A percentile compares a stretch with the other conserved stretches of the same genome.
phyloP scores from a whole-genome alignment of 768 basidiomycete species.

The Tulasnella calospora region DNA sequence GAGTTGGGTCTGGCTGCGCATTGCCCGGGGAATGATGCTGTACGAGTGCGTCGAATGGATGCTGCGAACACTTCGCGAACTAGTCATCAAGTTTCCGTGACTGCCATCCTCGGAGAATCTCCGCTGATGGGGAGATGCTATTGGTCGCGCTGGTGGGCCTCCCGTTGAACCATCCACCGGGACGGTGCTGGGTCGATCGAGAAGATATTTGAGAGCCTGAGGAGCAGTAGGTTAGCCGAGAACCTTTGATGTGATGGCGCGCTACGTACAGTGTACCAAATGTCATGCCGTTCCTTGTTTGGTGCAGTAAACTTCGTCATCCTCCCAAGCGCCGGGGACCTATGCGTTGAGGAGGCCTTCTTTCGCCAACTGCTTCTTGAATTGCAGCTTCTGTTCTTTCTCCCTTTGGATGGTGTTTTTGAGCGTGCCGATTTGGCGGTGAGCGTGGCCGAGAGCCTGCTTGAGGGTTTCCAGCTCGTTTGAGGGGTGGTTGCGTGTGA shows the following conservation, averaged over 20 bases:
- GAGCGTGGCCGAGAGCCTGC: constrained; percentile 77
- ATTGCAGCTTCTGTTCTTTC: constrained; percentile 74
- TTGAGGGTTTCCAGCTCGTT: constrained; percentile 79
- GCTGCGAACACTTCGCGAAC: constrained; percentile 66
- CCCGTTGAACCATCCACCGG: constrained; percentile 32
- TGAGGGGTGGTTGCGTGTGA: constrained; percentile 58
- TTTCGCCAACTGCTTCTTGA: constrained; percentile 50
- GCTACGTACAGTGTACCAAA: constrained; percentile 80
- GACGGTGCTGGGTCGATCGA: constrained; percentile 59
- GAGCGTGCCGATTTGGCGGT: constrained; percentile 77
- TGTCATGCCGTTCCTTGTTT: constrained; percentile 91
- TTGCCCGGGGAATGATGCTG: constrained; percentile 72
- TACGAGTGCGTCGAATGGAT: constrained; percentile 54
- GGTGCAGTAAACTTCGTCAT: constrained; percentile 89
- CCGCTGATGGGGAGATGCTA: constrained; percentile 26
- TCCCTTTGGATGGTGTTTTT: constrained; percentile 74
- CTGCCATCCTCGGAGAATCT: constrained; percentile 24
- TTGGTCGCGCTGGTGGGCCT: constrained; percentile 30
- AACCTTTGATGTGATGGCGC: not conserved
- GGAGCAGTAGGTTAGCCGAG: constrained; percentile 22
- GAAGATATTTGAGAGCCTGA: constrained; percentile 86
- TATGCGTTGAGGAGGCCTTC: constrained; percentile 40
- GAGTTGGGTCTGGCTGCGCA: constrained; percentile 72
- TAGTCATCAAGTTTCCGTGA: constrained; percentile 39
- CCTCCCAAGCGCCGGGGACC: constrained; percentile 43